These are phyloP conservation scores for Coemansia sp. DNA, from an alignment of 192 early-diverging fungal genomes.

Conservation along the genomic window DNA sequence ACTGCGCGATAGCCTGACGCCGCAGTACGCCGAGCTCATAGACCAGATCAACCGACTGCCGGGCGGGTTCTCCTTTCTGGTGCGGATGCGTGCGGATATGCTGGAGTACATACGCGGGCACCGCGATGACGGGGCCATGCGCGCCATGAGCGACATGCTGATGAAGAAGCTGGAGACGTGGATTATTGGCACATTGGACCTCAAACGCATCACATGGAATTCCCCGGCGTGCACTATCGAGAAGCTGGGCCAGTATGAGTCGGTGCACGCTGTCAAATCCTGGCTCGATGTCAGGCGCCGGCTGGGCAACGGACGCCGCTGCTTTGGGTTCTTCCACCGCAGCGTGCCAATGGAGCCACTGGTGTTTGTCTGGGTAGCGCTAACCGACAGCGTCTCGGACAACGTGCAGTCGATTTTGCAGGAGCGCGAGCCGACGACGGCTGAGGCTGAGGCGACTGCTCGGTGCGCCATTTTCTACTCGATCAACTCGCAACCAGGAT, in stretches of 20 bases:
- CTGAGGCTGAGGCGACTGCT: constrained; percentile 46
- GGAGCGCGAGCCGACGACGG: constrained; percentile 46
- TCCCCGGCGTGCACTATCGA: constrained; percentile 76
- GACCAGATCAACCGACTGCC: constrained; percentile 73
- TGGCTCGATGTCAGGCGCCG: constrained; percentile 83
- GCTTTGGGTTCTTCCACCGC: constrained; percentile 83
- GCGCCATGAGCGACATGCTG: constrained; percentile 64
- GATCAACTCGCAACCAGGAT: constrained; percentile 82
- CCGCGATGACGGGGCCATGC: constrained; percentile 50
- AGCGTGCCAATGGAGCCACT: constrained; percentile 78
- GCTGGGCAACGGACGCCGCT: constrained; percentile 66
- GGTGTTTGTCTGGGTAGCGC: constrained; percentile 87
- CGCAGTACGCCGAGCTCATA: constrained; percentile 72
- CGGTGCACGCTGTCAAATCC: constrained; percentile 81
- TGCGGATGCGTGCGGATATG: constrained; percentile 74
- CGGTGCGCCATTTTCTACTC: constrained; percentile 89
- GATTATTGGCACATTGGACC: constrained; percentile 73
- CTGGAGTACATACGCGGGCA: constrained; percentile 49
- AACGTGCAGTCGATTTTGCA: constrained; percentile 71
- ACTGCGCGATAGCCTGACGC: constrained; percentile 65
- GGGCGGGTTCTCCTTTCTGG: constrained; percentile 76
- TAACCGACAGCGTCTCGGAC: constrained; percentile 60
- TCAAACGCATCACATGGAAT: constrained; percentile 82
- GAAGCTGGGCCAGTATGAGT: constrained; percentile 82
- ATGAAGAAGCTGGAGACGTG: constrained; percentile 69